Conservation (phyloP, 495 filamentous ascomycete species). For the Podospora australis region DNA sequence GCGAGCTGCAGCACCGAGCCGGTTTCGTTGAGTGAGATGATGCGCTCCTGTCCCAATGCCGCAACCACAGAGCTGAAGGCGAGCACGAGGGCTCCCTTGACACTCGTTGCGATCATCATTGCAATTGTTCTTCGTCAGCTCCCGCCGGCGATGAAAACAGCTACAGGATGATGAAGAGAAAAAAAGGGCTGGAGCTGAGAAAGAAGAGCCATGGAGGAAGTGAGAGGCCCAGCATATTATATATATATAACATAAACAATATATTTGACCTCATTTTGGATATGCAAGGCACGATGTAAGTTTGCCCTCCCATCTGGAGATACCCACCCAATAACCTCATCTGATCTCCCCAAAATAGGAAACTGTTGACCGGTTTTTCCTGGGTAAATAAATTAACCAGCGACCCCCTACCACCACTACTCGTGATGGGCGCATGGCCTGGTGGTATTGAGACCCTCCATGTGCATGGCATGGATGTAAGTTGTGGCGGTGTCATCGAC, state of each 20-base stretch:
- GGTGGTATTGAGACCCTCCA: neutral
- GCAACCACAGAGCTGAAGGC: conserved; percentile 25
- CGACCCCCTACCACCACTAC: conserved; percentile 6
- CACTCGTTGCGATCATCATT: conserved; percentile 19
- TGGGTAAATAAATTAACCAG: conserved; percentile 28
- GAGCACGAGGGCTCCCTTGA: conserved; percentile 21
- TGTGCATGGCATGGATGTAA: neutral
- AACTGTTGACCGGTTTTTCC: conserved; percentile 9
- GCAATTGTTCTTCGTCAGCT: neutral
- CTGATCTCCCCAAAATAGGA: neutral
- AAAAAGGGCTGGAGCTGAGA: no score
- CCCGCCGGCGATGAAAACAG: no score
- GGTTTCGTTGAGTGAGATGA: conserved; percentile 42
- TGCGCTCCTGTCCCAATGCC: conserved; percentile 51
- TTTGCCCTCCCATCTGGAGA: neutral
- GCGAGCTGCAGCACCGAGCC: conserved; percentile 38
- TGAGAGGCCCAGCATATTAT: no score
- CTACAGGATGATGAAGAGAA: no score
- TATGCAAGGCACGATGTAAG: conserved; percentile 31
- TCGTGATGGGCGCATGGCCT: conserved; percentile 13
- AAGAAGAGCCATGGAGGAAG: no score
- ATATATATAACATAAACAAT: conserved; percentile 14
- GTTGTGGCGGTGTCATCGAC: neutral
- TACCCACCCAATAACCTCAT: neutral
- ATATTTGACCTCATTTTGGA: conserved; percentile 14